Conservation (phyloP, 768 basidiomycete genomes). For the Rubroboletus pulcherrimus region DNA sequence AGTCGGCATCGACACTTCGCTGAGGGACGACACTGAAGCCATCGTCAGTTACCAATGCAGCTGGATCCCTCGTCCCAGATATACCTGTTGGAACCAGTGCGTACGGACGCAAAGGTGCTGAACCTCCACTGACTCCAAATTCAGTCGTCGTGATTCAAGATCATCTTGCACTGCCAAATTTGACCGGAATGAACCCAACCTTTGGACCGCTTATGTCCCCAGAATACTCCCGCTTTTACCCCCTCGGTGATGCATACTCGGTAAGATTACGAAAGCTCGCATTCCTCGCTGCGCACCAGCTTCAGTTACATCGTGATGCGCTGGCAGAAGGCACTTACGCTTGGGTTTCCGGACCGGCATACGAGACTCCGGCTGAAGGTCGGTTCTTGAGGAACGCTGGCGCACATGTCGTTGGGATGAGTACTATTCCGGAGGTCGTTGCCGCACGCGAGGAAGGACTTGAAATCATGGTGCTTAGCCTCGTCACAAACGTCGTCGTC, state of each 20-base stretch:
- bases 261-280: slow-evolving; percentile 62
- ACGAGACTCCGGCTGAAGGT: slow-evolving; percentile 87
- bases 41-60: slow-evolving; percentile 77
- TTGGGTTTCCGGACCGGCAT: slow-evolving; percentile 88
- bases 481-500: slow-evolving; percentile 85
- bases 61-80: slow-evolving; percentile 71
- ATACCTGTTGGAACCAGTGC: slow-evolving; percentile 79
- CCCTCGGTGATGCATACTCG: slow-evolving; percentile 82
- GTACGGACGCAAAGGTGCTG: slow-evolving; percentile 20
- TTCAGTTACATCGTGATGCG: slow-evolving; percentile 49
- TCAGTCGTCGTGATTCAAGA: slow-evolving; percentile 82
- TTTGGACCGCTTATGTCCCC: slow-evolving; percentile 65
- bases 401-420: slow-evolving; percentile 93
- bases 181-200: slow-evolving; percentile 76
- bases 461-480: slow-evolving; percentile 72
- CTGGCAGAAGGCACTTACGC: slow-evolving; percentile 83
- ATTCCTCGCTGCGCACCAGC: slow-evolving; percentile 66
- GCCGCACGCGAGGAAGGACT: slow-evolving; percentile 74
- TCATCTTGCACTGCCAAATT: slow-evolving; percentile 76
- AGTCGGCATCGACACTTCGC: slow-evolving; percentile 23
- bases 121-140: slow-evolving; percentile 5
- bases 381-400: slow-evolving; percentile 69
- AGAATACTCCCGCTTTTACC: slow-evolving; percentile 70
- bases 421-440: slow-evolving; percentile 86
- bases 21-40: not conserved